Evolutionary conservation across 2,329 filamentous ascomycete genomes (phyloP).

Genomic region (Dryadomyces quercus-mongolicae): DNA sequence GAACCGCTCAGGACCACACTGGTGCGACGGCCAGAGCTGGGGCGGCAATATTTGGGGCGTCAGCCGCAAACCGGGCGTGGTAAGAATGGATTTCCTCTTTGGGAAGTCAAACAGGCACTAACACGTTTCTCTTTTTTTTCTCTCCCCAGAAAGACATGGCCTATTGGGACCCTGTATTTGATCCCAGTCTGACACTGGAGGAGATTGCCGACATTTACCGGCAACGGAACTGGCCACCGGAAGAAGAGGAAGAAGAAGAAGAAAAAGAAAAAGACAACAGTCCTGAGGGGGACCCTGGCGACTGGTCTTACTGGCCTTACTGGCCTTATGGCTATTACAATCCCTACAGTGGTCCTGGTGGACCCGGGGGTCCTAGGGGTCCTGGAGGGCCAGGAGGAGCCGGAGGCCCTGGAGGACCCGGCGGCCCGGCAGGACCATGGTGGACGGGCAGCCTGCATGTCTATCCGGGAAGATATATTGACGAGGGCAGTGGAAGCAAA

Average conservation of each 20-base stretch:
- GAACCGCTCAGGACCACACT: slow-evolving; percentile 6
- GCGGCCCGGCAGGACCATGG: no score
- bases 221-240: neutral
- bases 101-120: no score
- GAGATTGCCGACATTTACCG: neutral
- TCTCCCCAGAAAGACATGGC: neutral
- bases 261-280: neutral
- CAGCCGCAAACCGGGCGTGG: slow-evolving; percentile 4
- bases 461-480: no score
- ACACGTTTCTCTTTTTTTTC: neutral
- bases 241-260: neutral
- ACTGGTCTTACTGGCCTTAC: no score
- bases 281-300: no score
- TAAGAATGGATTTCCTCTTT: neutral
- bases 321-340: no score
- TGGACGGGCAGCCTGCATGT: no score
- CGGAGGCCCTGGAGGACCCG: no score
- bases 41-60: slow-evolving; percentile 11
- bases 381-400: no score
- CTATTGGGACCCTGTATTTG: neutral
- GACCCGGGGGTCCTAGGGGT: no score
- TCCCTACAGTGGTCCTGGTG: no score
- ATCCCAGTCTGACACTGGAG: neutral
- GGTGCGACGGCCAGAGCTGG: slow-evolving; percentile 12
- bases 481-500: no score